A percentile compares a stretch with the other conserved stretches of the same genome.
Evolutionary conservation across 768 basidiomycete species (phyloP).

Genomic region (Mycena alexandri): DNA sequence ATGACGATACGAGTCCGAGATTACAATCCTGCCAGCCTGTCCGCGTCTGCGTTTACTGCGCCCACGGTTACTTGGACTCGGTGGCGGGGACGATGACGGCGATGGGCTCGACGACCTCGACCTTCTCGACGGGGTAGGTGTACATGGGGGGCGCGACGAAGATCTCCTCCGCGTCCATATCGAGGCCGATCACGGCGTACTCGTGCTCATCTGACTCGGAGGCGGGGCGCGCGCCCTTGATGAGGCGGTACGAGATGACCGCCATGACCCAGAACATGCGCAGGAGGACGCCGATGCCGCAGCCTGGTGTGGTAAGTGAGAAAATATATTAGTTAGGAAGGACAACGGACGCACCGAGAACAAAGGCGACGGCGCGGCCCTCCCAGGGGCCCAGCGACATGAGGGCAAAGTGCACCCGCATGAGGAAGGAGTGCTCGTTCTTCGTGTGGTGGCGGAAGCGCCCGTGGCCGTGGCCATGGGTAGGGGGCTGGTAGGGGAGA

Average conservation of each 20-base stretch:
- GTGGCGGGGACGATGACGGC: background rate
- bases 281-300: conserved; percentile 84
- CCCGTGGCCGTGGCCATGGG: conserved; percentile 39
- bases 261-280: conserved; percentile 84
- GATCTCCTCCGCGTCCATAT: conserved; percentile 61
- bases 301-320: conserved; percentile 69
- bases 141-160: conserved; percentile 70
- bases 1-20: background rate
- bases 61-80: conserved; percentile 4
- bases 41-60: too few relatives aligned
- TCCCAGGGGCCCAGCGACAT: conserved; percentile 86
- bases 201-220: conserved; percentile 55
- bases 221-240: conserved; percentile 50
- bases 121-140: conserved; percentile 62
- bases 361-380: conserved; percentile 85
- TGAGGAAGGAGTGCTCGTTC: conserved; percentile 59
- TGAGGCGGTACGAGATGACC: conserved; percentile 69
- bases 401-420: conserved; percentile 74
- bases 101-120: conserved; percentile 28
- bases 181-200: conserved; percentile 50
- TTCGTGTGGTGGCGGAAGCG: conserved; percentile 43
- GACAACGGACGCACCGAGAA: conserved; percentile 72
- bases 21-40: too few relatives aligned
- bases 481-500: too few relatives aligned
- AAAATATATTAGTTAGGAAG: too few relatives aligned